Base-by-base conservation (phyloP, 2,329 filamentous ascomycete genomes). In the Apiospora rasikravindrae region DNA sequence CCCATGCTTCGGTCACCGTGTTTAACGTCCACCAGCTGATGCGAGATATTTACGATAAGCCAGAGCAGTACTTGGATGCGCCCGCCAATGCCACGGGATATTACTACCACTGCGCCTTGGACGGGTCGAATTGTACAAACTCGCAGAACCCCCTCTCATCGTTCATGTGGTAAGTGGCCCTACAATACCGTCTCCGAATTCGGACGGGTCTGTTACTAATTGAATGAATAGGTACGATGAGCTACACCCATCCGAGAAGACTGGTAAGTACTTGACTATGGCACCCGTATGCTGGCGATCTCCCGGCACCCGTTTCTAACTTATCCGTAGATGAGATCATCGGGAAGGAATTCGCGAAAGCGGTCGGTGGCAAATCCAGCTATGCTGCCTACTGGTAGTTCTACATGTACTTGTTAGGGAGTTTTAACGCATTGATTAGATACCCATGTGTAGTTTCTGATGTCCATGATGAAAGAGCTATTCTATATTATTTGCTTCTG, bases 201-300 rank as follows among this genome's bases (percentile, higher is more conserved):
- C 19, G 26, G 2, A 3, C 33, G 40, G n/a, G 67, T 14, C 33
- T 24, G 42, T 72, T 73, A 40, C 61, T 73, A 61, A 73, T 13
- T 37, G 8, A 3, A 2, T 19, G 8, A 29, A 24, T n/a, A 84
- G 82, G 82, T 87, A 86, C 76, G 93, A 96, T 81, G 88, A 91
- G 78, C 80, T 95, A 78, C 93, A 96, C 83, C 92, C 92, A 0
- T 91, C 90, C 42, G 86, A 90, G 81, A 88, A 89, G 81, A 87
- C 91, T 10, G 87, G 89, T 81, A 83, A 87, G 77, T 83, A 86
- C 10, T 22, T 19, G 2, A 16, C 24, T 26, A 37, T 8, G 11
- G 42, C 7, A 0, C 10, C 2, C 37, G 1, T 19, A 14, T 8
- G 4, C 14, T 49, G n/a, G 1, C 8, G 0, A 2, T 33, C 2